phyloP scores from a whole-genome alignment of 306 rosid species.

The Fagus sylvatica region DNA sequence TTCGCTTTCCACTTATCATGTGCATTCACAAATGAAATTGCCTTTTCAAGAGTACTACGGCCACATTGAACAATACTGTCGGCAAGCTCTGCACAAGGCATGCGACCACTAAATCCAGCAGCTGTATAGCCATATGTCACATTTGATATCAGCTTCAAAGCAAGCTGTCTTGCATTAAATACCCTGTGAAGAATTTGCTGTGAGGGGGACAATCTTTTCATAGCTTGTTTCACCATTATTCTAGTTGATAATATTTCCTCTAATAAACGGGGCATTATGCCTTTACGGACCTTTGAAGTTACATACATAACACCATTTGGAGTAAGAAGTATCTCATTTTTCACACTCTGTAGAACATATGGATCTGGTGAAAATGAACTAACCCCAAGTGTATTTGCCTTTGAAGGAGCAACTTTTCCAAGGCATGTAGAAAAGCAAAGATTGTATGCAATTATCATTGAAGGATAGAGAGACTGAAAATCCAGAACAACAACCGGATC shows the following conservation, averaged over 20 bases:
- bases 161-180: conserved; percentile 91
- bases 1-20: conserved; percentile 84
- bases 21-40: conserved; percentile 79
- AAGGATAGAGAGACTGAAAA: conserved; percentile 96
- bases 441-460: conserved; percentile 96
- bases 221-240: conserved; percentile 90
- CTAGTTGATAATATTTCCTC: conserved; percentile 93
- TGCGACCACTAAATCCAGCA: conserved; percentile 99
- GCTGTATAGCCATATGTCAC: conserved; percentile 97
- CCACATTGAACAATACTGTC: conserved; percentile 97
- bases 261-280: conserved; percentile 78
- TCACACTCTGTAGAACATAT: conserved; percentile 51
- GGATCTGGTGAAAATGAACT: conserved; percentile 72
- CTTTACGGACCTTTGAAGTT: conserved; percentile 83
- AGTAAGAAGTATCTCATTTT: conserved; percentile 75
- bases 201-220: conserved; percentile 76
- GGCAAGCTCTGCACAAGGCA: conserved; percentile 99
- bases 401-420: conserved; percentile 69
- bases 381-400: conserved; percentile 78
- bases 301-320: conserved; percentile 95
- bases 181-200: conserved; percentile 86
- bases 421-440: conserved; percentile 93
- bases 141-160: conserved; percentile 90
- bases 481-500: conserved; percentile 92
- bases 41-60: conserved; percentile 82